Conservation (phyloP, 441 rosid species). For the Arabidopsis hybrid region DNA sequence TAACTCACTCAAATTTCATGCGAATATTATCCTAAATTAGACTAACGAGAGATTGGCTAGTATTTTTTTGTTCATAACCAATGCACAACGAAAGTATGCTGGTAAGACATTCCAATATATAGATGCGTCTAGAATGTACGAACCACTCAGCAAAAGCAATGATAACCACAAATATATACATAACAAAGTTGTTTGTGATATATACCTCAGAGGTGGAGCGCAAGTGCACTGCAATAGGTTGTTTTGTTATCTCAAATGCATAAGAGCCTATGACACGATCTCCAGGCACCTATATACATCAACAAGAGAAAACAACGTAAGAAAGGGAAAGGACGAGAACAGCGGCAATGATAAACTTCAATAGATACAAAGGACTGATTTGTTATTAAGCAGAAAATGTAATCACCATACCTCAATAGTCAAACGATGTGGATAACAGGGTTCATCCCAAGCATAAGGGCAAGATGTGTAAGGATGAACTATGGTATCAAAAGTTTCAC, state of each 20-base stretch:
- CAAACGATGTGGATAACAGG: conserved; percentile 90
- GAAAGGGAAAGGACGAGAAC: conserved; percentile 28
- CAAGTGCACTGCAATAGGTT: conserved; percentile 63
- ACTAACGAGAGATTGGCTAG: conserved; percentile 4
- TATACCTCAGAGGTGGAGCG: conserved; percentile 85
- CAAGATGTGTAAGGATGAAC: conserved; percentile 82
- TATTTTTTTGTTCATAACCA: conserved; percentile 5
- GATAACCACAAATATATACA: conserved; percentile 16
- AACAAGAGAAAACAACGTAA: conserved; percentile 33
- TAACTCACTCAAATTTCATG: conserved; percentile 6
- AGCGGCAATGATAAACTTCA: conserved; percentile 17
- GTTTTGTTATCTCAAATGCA: conserved; percentile 85
- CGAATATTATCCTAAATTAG: not conserved
- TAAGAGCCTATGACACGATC: conserved; percentile 87
- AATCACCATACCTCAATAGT: conserved; percentile 72
- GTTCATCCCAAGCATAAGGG: conserved; percentile 99
- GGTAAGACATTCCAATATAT: conserved; percentile 2
- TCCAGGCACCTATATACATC: conserved; percentile 79
- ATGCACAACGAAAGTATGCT: conserved; percentile 11
- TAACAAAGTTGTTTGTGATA: conserved; percentile 26
- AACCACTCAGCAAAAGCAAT: conserved; percentile 15
- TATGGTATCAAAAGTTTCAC: conserved; percentile 88
- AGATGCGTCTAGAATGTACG: conserved; percentile 8
- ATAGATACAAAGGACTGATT: conserved; percentile 13
- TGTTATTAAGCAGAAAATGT: conserved; percentile 20